Evolutionary conservation across 805 yeast species (phyloP).

Genomic region (Candida pseudoglaebosa): DNA sequence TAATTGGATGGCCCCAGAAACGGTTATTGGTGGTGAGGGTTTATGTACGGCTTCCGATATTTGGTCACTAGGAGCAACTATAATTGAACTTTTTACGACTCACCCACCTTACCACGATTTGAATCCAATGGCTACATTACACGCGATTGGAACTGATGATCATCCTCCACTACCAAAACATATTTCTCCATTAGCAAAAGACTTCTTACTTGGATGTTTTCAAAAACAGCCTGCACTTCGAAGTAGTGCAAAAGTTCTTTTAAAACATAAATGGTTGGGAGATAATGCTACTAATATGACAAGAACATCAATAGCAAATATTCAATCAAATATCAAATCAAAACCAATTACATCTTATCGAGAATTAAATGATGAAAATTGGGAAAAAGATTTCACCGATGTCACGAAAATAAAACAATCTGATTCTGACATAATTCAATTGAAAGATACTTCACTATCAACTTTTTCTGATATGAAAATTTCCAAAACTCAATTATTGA

Average conservation of each 20-base stretch:
- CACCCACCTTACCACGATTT: conserved; percentile 82
- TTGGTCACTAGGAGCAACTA: conserved; percentile 95
- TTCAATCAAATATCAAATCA: conserved; percentile 9
- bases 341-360: conserved; percentile 24
- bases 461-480: conserved; percentile 5
- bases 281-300: conserved; percentile 1
- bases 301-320: conserved; percentile 2
- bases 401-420: conserved; percentile 8
- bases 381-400: conserved; percentile 31
- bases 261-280: conserved; percentile 60
- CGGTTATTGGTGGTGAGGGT: conserved; percentile 73
- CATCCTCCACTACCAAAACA: conserved; percentile 64
- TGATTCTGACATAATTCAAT: conserved; percentile 8
- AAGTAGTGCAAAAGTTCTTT: conserved; percentile 49
- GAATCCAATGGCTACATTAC: conserved; percentile 74
- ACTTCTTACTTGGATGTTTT: conserved; percentile 65
- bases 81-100: conserved; percentile 80
- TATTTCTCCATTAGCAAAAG: conserved; percentile 41
- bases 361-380: conserved; percentile 30
- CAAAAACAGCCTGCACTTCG: conserved; percentile 64
- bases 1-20: conserved; percentile 99
- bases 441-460: conserved; percentile 6
- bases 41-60: conserved; percentile 86
- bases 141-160: conserved; percentile 76
- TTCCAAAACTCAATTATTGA: conserved; percentile 27